phyloP scores from a whole-genome alignment of 179 eudicot species.

The Dionaea muscipula region DNA sequence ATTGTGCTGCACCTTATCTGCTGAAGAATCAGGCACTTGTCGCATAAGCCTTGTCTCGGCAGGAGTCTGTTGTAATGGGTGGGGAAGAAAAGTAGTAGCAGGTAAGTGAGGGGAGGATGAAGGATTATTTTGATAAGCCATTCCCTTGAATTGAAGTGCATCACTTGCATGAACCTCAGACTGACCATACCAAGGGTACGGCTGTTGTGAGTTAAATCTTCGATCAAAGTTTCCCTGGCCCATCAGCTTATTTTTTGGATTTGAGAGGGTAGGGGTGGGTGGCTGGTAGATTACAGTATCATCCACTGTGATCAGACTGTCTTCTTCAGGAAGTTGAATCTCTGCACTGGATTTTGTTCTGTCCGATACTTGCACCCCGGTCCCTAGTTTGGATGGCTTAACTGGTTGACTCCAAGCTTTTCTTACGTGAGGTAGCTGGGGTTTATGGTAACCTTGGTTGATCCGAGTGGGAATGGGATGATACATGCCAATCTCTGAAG shows the following conservation, averaged over 20 bases:
- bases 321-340: conserved; percentile 31
- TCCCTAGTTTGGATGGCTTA: conserved; percentile 7
- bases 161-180: conserved; percentile 10
- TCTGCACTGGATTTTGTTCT: conserved; percentile 10
- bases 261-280: conserved; percentile 3
- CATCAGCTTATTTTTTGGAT: conserved; percentile 5
- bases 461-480: no score
- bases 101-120: conserved; percentile 1
- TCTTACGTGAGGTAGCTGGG: conserved; percentile 1
- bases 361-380: not conserved
- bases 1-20: conserved; percentile 7
- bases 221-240: conserved; percentile 8
- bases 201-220: conserved; percentile 4
- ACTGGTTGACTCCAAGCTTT: conserved; percentile 2
- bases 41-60: conserved; percentile 6
- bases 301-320: conserved; percentile 32
- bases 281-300: conserved; percentile 21
- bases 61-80: conserved; percentile 6
- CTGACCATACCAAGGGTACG: conserved; percentile 11
- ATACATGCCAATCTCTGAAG: not conserved
- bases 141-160: conserved; percentile 7
- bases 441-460: not conserved
- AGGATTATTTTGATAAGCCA: conserved; percentile 1
- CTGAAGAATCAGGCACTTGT: conserved; percentile 1
- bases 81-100: not conserved